Evolutionary conservation across 129 eudicot genomes (phyloP), one percentile per base, ranked within the genome.

Genomic region (Calendula officinalis): DNA sequence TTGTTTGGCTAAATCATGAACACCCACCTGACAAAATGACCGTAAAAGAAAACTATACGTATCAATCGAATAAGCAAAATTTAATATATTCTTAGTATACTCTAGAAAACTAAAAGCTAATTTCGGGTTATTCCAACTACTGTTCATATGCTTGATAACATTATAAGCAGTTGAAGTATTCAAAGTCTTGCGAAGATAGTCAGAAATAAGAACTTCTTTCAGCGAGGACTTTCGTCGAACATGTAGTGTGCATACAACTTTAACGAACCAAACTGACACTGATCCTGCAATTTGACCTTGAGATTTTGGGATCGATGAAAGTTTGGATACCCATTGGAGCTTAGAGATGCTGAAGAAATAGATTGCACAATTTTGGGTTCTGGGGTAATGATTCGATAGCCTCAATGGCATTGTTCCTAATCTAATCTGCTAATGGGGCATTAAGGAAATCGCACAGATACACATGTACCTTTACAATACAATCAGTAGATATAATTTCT

Each of bases 211-310:
- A n/a, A 70, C 51, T 60, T 52, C 61, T 42, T 71, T 45, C 38
- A 82, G 70, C 64, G 81, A 82, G 9, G 74, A 60, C 5, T 85
- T 67, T 44, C 68, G 69, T 58, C 75, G 78, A 79, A 87, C 62
- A 78, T 75, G 74, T 51, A 88, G 52, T n/a, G 95, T 85, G 80
- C 83, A 87, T 51, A 91, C 85, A 41, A 88, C 82, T 64, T 91
- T 91, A 69, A 77, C 60, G 55, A 91, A 87, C 97, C 97, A 91
- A 37, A 70, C 48, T 35, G 76, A 52, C 43, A 54, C 38, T 5
- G 70, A 56, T 8, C 56, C 61, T 7, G 36, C 48, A 32, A 80
- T 70, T 68, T 79, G 72, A 70, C 65, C 58, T 55, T 77, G 78
- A 48, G 77, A 75, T 16, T 72, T 67, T 42, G 90, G 74, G 13